A percentile compares a stretch with the other conserved stretches of the same genome.
Evolutionary conservation across 192 early-diverging fungal genomes (phyloP).

Genomic region (Coemansia sp.): DNA sequence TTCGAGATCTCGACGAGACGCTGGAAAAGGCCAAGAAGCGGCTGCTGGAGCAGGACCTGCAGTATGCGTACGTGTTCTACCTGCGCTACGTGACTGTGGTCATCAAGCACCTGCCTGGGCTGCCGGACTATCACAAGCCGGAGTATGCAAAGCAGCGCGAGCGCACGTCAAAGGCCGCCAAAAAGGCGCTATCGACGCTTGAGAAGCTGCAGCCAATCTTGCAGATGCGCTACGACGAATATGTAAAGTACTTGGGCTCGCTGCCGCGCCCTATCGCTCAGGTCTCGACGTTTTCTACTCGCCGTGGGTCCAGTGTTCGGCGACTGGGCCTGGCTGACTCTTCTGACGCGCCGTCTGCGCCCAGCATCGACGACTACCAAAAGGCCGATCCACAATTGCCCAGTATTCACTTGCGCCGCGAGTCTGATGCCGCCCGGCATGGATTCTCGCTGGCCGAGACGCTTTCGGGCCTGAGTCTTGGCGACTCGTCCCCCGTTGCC

Average conservation of each 20-base stretch:
- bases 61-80: constrained; percentile 72
- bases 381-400: background rate
- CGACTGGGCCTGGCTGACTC: constrained; percentile 10
- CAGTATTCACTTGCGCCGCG: constrained; percentile 22
- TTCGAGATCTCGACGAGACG: constrained; percentile 46
- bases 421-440: constrained; percentile 11
- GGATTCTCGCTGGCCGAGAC: constrained; percentile 43
- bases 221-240: constrained; percentile 59
- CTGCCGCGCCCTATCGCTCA: constrained; percentile 30
- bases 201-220: constrained; percentile 63
- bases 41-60: constrained; percentile 65
- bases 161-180: constrained; percentile 49
- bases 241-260: constrained; percentile 44
- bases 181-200: constrained; percentile 59
- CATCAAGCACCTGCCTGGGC: constrained; percentile 62
- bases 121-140: constrained; percentile 58
- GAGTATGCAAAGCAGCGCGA: constrained; percentile 52
- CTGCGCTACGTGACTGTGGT: constrained; percentile 69
- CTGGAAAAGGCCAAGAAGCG: constrained; percentile 57
- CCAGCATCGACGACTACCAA: constrained; percentile 1
- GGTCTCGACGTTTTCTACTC: constrained; percentile 38
- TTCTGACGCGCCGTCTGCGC: constrained; percentile 7
- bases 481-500: background rate
- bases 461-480: constrained; percentile 27
- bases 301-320: constrained; percentile 21